Base-by-base conservation (phyloP, 495 filamentous ascomycete genomes). In the Lasiosphaeriaceae sp. region DNA sequence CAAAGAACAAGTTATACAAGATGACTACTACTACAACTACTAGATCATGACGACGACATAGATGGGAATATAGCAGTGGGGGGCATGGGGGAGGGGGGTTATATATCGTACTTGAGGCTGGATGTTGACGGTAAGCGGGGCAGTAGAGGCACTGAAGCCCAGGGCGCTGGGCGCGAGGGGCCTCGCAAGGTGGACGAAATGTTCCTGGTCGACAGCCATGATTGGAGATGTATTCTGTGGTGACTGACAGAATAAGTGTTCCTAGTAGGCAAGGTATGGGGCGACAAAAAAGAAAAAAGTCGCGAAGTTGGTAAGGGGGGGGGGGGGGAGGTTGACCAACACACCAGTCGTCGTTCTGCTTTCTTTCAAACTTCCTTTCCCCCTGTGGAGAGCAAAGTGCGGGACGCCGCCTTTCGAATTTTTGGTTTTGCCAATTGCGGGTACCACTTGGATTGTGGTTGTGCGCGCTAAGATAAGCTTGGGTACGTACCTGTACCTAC, bases 101-200 rank as follows among this genome's bases (percentile, higher is more conserved):
- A 26, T 46, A 46, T 39, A 44, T 35, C 81, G 60, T 84, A 95
- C 93, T 83, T 96, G 93, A 67, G 94, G 92, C 73, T 97, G 95
- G 71, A 98, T 87, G 62, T 89, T 84, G 65, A 97, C 90, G 74
- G 86, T 90, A 64, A 98, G 80, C 72, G 94, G 95, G 71, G 90
- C 85, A 66, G 89, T 95, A 56, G 86, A 88, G 57, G 84, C 84
- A 70, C 90, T 88, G 69, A 87, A 85, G 66, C 86, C 89, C 65
- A 91, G 79, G 31, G 81, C 75, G 57, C 85, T 85, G 58, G 89
- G 90, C 67, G 90, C 91, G 64, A 98, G 79, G 54, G 94, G 94
- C 67, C 94, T 85, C 68, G 93, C 87, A 58, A 98, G 87, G 73
- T 98, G 95, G 65, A 98, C 80, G 76, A 96, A 97, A 29, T 88